Conservation (phyloP, 2,329 filamentous ascomycete species). For the Colletotrichum lentis region DNA sequence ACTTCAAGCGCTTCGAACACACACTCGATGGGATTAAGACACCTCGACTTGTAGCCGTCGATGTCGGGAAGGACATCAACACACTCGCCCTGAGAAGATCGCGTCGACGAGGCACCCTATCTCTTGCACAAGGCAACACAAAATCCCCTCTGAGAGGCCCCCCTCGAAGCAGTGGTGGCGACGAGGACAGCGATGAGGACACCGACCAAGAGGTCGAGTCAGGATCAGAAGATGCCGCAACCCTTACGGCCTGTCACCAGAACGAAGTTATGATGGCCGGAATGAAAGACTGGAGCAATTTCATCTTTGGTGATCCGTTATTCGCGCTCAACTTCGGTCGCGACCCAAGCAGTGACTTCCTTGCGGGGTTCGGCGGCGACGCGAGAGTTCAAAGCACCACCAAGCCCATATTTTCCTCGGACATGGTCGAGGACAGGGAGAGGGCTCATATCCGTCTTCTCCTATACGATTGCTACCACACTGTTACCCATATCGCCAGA, state of each 20-base stretch:
- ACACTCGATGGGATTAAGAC: slow-evolving; percentile 61
- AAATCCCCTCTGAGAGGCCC: slow-evolving; percentile 6
- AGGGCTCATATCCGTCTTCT: slow-evolving; percentile 58
- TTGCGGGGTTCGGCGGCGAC: slow-evolving; percentile 55
- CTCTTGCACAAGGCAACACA: not conserved
- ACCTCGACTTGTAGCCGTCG: slow-evolving; percentile 63
- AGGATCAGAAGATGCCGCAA: slow-evolving; percentile 21
- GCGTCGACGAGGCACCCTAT: not conserved
- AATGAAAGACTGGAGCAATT: slow-evolving; percentile 66
- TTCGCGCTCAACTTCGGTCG: slow-evolving; percentile 60
- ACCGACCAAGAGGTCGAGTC: slow-evolving; percentile 13
- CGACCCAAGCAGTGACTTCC: slow-evolving; percentile 54
- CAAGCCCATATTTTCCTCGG: slow-evolving; percentile 28
- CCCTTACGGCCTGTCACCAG: not conserved
- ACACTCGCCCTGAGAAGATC: slow-evolving; percentile 51
- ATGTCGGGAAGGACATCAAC: slow-evolving; percentile 60
- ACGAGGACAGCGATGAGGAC: slow-evolving; percentile 15
- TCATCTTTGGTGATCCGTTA: slow-evolving; percentile 67
- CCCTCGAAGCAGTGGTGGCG: slow-evolving; percentile 13
- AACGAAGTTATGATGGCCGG: slow-evolving; percentile 21
- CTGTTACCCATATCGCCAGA: slow-evolving; percentile 59
- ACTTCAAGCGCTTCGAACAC: slow-evolving; percentile 59
- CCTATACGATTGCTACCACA: slow-evolving; percentile 67
- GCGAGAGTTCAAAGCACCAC: slow-evolving; percentile 29
- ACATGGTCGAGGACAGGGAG: slow-evolving; percentile 54